A percentile compares a stretch with the other conserved stretches of the same genome.
Evolutionary conservation across 805 yeast genomes (phyloP).

Genomic region (Saccharomycopsis lassenensis): DNA sequence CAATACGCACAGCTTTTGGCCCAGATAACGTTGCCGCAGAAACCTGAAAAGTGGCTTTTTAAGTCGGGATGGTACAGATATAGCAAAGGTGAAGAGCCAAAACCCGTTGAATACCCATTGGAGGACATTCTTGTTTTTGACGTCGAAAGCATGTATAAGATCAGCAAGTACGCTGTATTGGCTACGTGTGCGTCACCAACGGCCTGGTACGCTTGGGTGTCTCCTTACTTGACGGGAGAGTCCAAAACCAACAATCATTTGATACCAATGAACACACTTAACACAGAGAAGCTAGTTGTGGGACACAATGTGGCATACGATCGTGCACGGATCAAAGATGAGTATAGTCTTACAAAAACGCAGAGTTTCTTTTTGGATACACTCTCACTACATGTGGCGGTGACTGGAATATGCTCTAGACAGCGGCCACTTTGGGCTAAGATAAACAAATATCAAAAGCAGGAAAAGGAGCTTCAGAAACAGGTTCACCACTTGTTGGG

Average conservation of each 20-base stretch:
- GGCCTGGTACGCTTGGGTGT: conserved; percentile 94
- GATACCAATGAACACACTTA: conserved; percentile 57
- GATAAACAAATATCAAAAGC: conserved; percentile 30
- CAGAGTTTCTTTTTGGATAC: conserved; percentile 81
- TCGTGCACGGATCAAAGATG: conserved; percentile 77
- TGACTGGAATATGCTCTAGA: conserved; percentile 84
- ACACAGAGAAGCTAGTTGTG: conserved; percentile 43
- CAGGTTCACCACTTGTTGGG: conserved; percentile 19
- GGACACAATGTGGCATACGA: conserved; percentile 93
- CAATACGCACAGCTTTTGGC: conserved; percentile 37
- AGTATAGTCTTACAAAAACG: conserved; percentile 56
- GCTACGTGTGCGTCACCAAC: conserved; percentile 67
- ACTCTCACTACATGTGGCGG: conserved; percentile 85
- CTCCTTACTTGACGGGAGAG: conserved; percentile 64
- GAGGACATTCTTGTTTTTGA: conserved; percentile 77
- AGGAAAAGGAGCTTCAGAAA: conserved; percentile 10
- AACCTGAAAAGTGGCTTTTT: conserved; percentile 44
- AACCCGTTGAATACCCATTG: conserved; percentile 51
- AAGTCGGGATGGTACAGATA: conserved; percentile 79
- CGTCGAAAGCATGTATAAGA: conserved; percentile 74
- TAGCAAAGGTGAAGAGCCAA: conserved; percentile 28
- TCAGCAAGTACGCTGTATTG: conserved; percentile 62
- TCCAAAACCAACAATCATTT: conserved; percentile 41
- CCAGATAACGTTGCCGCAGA: conserved; percentile 26
- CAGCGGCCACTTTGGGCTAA: conserved; percentile 74